phyloP scores from a whole-genome alignment of 805 yeast species.

The Blastobotrys terrestris region DNA sequence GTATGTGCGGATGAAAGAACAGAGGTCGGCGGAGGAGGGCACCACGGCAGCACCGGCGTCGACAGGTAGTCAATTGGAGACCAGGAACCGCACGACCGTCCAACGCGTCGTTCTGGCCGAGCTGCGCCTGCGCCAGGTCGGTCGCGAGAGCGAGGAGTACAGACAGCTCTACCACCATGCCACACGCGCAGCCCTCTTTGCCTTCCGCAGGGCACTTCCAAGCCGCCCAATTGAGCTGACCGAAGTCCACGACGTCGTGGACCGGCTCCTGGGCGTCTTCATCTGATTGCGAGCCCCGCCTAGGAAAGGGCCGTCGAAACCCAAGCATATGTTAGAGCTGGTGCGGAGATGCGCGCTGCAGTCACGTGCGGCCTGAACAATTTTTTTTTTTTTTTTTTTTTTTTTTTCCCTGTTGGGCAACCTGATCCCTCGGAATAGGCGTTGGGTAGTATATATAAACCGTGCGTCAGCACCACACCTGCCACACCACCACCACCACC shows the following conservation, averaged over 20 bases:
- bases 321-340: no score
- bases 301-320: no score
- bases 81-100: conserved; percentile 11
- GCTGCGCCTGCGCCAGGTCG: conserved; percentile 31
- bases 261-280: conserved; percentile 14
- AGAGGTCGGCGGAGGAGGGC: not conserved
- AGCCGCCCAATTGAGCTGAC: conserved; percentile 7
- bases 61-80: not conserved
- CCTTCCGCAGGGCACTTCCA: conserved; percentile 19
- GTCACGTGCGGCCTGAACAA: not conserved
- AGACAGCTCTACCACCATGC: conserved; percentile 25
- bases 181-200: conserved; percentile 23
- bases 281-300: no score
- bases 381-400: no score
- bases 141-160: conserved; percentile 22
- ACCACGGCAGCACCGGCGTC: not conserved
- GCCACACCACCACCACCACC: not conserved
- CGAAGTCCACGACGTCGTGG: conserved; percentile 19
- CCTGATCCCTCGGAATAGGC: not conserved
- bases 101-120: conserved; percentile 31
- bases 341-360: not conserved
- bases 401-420: not conserved
- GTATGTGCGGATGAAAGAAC: not conserved
- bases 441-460: not conserved
- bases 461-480: no score